Base-by-base conservation (phyloP, 495 filamentous ascomycete genomes). In the Aspergillus sclerotioniger region DNA sequence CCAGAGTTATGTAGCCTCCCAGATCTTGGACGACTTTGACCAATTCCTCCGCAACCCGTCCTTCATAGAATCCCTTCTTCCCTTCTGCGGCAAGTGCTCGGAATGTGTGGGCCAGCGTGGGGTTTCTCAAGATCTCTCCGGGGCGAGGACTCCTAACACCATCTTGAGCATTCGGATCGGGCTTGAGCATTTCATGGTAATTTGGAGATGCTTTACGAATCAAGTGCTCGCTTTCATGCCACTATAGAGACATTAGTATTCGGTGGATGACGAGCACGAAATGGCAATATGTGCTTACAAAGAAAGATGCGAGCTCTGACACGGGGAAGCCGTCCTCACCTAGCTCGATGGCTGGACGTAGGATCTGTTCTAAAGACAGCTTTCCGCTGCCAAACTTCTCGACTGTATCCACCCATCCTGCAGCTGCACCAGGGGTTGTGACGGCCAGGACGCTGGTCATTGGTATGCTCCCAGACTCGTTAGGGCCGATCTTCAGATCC, bases 391-490 rank as follows among this genome's bases (percentile, higher is more conserved):
- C 94, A 70, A 98, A 97, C 48, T 82, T 87, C 73, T 92, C 86
- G n/a, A 98, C 80, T 0, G 86, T 87, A 70, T 98, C 94, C 32
- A 90, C 85, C 94, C 95, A 98, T 3, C 95, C 94, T 7, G 92
- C 95, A 10, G 95, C 85, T 7, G 95, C 91, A 8, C 94, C 94
- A 0, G 94, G 94, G 0, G 90, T 88, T 3, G 91, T 96, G 0
- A 90, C 90, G 3, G 90, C 81, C 66, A 96, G 88, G 16, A 90
- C 86, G 67, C 85, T 92, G 31, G 75, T 68, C 80, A 90, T 83
- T 13, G 92, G 91, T 43, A 97, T 92, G 33, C 74, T 68, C 2
- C 86, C 89, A 0, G 49, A 56, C 35, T 84, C 74, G 25, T 82
- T 86, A 15, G 86, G 83, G 8, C 78, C 77, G 16, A 94, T 53